Conservation (phyloP, 805 yeast genomes). For the Lipomyces kockii region DNA sequence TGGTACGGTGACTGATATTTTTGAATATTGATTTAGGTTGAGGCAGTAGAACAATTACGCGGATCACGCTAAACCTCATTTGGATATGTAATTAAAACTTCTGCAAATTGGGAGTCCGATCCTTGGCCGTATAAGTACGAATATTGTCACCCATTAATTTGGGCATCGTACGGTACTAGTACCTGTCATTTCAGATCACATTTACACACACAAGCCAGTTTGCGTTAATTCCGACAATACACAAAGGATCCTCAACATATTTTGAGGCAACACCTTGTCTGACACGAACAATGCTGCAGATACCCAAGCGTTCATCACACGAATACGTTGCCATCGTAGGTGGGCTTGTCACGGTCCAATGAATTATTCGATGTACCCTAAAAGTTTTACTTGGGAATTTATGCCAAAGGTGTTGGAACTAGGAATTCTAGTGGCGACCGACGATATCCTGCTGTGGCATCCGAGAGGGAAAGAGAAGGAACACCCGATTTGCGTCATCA, state of each 20-base stretch:
- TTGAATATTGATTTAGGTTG: not conserved
- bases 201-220: too few relatives aligned
- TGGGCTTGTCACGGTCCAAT: not conserved
- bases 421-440: too few relatives aligned
- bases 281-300: not conserved
- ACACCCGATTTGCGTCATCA: too few relatives aligned
- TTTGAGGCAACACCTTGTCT: not conserved
- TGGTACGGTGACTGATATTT: not conserved
- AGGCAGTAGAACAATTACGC: not conserved
- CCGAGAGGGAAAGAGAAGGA: too few relatives aligned
- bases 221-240: too few relatives aligned
- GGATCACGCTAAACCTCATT: conserved; percentile 1
- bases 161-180: not conserved
- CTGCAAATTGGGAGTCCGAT: not conserved
- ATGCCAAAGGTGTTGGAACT: too few relatives aligned
- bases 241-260: not conserved
- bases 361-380: not conserved
- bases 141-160: not conserved
- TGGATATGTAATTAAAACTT: not conserved
- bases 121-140: not conserved
- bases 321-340: not conserved
- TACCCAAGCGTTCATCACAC: not conserved
- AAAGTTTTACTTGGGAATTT: too few relatives aligned
- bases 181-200: conserved; percentile 1
- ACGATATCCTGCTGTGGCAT: too few relatives aligned